Evolutionary conservation across 257 asterid genomes (phyloP).

Genomic region (Solanum pinnatisectum): DNA sequence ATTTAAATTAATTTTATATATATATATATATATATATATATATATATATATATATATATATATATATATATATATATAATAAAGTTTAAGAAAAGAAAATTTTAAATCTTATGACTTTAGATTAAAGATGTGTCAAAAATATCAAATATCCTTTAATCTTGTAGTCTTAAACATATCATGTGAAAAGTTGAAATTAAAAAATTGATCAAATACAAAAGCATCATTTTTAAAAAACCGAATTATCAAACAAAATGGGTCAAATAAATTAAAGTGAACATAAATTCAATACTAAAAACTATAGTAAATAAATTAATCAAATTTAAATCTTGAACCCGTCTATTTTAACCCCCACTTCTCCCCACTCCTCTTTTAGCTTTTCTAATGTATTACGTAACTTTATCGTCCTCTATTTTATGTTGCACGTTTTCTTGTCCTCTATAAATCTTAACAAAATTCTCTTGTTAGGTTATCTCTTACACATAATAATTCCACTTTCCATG

Average conservation of each 20-base stretch:
- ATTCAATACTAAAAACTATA: background rate
- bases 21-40: no score
- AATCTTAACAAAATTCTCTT: background rate
- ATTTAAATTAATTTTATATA: no score
- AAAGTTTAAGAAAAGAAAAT: no score
- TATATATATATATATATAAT: no score
- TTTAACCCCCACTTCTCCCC: background rate
- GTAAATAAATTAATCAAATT: background rate
- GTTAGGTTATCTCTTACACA: background rate
- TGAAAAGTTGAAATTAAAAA: no score
- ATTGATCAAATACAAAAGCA: accelerated
- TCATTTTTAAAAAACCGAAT: no score
- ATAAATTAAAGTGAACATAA: no score
- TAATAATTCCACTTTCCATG: background rate
- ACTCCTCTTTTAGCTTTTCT: background rate
- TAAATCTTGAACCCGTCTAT: background rate
- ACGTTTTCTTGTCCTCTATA: background rate
- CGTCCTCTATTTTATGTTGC: background rate
- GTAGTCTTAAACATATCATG: no score
- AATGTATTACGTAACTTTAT: background rate
- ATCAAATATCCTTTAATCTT: no score
- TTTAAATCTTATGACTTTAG: background rate
- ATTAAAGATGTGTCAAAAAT: no score
- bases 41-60: no score
- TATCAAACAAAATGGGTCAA: no score